Evolutionary conservation across 257 asterid species (phyloP).

Genomic region (Nicotiana attenuata): DNA sequence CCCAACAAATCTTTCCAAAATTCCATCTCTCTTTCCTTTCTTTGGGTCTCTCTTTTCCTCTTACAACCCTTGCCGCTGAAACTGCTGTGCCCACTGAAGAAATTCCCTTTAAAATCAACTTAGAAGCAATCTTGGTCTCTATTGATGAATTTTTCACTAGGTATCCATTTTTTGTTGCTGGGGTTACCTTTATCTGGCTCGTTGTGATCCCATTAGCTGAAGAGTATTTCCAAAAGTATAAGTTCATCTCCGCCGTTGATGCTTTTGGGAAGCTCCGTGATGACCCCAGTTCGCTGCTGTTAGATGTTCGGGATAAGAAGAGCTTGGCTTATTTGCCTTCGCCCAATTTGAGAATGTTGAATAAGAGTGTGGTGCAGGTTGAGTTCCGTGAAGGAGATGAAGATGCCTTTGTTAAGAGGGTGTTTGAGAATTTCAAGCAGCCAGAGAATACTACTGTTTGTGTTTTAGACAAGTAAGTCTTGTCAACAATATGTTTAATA

Average conservation of each 20-base stretch:
- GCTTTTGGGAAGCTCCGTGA: constrained; percentile 78
- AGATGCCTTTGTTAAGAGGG: constrained; percentile 62
- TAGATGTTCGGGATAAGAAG: constrained; percentile 76
- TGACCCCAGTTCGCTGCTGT: constrained; percentile 61
- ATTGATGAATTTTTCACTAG: constrained; percentile 67
- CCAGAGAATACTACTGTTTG: constrained; percentile 57
- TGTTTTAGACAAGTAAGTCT: constrained; percentile 81
- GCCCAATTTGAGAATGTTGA: constrained; percentile 70
- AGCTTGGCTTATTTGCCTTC: constrained; percentile 55
- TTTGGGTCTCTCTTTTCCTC: constrained; percentile 44
- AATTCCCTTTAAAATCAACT: constrained; percentile 45
- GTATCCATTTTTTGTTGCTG: constrained; percentile 80
- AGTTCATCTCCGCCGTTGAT: constrained; percentile 67
- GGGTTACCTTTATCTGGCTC: constrained; percentile 77
- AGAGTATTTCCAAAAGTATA: constrained; percentile 64
- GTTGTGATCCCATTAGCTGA: constrained; percentile 63
- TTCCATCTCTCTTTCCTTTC: constrained; percentile 33
- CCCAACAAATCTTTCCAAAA: constrained; percentile 20
- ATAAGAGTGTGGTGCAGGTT: constrained; percentile 58
- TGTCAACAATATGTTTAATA: background rate
- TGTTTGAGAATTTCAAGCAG: constrained; percentile 48
- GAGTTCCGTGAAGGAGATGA: constrained; percentile 68
- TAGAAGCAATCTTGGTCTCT: constrained; percentile 70
- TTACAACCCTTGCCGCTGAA: constrained; percentile 63
- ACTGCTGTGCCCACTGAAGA: constrained; percentile 35